Evolutionary conservation across 2,329 filamentous ascomycete genomes (phyloP).

Genomic region (Arthrinium phaeospermum): DNA sequence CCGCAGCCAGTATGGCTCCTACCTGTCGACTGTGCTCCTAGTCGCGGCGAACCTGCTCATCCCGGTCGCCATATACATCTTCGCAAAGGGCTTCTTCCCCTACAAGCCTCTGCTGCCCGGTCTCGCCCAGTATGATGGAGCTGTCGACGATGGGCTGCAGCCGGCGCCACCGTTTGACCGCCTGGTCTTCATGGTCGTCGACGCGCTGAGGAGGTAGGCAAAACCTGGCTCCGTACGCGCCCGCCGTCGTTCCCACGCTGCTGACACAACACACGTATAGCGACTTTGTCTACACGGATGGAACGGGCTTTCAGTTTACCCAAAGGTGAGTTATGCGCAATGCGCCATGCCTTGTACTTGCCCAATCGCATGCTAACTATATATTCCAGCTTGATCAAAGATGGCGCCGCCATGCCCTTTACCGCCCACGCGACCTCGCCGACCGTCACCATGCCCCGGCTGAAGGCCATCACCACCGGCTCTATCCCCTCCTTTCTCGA

Average conservation of each 20-base stretch:
- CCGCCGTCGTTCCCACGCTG: background rate
- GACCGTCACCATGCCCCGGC: slow-evolving; percentile 96
- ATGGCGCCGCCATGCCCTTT: slow-evolving; percentile 86
- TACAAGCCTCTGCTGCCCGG: slow-evolving; percentile 95
- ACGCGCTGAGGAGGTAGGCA: slow-evolving; percentile 83
- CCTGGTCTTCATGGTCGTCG: slow-evolving; percentile 96
- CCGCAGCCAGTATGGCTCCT: slow-evolving; percentile 32
- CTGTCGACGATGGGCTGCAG: slow-evolving; percentile 56
- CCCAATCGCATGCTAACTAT: background rate
- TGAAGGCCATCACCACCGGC: slow-evolving; percentile 96
- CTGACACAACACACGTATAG: slow-evolving; percentile 48
- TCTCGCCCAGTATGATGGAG: slow-evolving; percentile 69
- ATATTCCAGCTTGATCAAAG: slow-evolving; percentile 73
- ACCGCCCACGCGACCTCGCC: slow-evolving; percentile 96
- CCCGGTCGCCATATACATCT: slow-evolving; percentile 74
- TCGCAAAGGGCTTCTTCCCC: slow-evolving; percentile 93
- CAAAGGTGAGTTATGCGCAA: slow-evolving; percentile 69
- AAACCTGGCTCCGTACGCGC: background rate
- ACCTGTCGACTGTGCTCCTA: slow-evolving; percentile 51
- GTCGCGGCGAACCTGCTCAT: slow-evolving; percentile 77
- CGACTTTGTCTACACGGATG: slow-evolving; percentile 87
- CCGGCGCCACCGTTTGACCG: slow-evolving; percentile 81
- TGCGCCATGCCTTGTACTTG: background rate
- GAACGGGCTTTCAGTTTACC: slow-evolving; percentile 84
- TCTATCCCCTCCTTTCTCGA: slow-evolving; percentile 98